Evolutionary conservation across 225 moss, liverwort and hornwort species (phyloP), one percentile per base, ranked within the genome.

Genomic region (Climacium dendroides): DNA sequence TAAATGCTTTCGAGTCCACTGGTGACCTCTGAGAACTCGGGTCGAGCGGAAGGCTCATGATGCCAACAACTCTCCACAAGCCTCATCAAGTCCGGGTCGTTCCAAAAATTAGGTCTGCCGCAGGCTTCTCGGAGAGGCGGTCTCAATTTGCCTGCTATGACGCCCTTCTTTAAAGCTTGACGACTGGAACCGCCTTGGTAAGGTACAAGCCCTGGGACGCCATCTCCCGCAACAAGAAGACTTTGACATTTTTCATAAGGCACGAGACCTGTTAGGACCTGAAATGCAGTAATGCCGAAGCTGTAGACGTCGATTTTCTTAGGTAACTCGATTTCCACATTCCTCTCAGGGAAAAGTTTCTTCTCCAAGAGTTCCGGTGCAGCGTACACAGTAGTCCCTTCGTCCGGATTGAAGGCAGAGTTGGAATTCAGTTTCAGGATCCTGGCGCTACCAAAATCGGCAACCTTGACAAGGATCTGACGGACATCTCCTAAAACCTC

Each of bases 11-110:
- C 82, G 34, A 89, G 89, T 0, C 29, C 29, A 10, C 0, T 23
- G 39, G 18, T 52, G 48, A 87, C 23, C 50, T 79, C 39, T 39
- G 83, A 79, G 73, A 90, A 87, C 22, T 15, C 8, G 4, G 90
- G 90, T 39, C 90, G 83, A 79, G 9, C 20, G 37, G 73, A 48
- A 64, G 89, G 70, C 4, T 84, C 34, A 30, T 2, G 26, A 71
- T 73, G 13, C 91, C 89, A 91, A 22, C 91, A 91, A 20, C 80
- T 69, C 77, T 87, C 55, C 15, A 91, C 48, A 81, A 91, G 91
- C 3, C 47, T 11, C 55, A 87, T 74, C 76, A 89, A 84, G 67
- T 53, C 47, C 34, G 12, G 61, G 63, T 83, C 34, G 76, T 48
- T 58, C 83, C 65, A 79, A 79, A 87, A 90, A 2, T 79, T 37